phyloP scores from a whole-genome alignment of 2,329 filamentous ascomycete species.

The Neofusicoccum laricinum region DNA sequence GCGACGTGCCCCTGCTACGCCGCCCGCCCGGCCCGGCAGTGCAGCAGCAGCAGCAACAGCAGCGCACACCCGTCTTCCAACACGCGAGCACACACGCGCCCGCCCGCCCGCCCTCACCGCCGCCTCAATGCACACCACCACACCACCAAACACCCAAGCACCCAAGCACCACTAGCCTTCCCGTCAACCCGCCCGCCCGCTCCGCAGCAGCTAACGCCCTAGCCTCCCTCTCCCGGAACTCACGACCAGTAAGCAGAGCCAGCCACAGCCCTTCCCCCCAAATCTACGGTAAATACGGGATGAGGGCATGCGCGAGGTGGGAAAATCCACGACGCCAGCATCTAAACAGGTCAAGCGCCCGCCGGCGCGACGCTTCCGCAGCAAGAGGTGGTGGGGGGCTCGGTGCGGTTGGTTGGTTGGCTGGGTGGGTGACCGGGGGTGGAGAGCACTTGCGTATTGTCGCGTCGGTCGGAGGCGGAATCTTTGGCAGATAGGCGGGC shows the following conservation, averaged over 20 bases:
- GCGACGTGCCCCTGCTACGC: neutral
- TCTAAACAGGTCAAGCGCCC: neutral
- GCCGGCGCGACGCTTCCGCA: constrained; percentile 12
- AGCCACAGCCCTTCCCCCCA: no score
- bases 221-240: neutral
- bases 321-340: neutral
- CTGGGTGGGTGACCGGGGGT: no score
- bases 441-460: no score
- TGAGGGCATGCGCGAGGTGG: no score
- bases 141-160: neutral
- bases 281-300: neutral
- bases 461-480: neutral
- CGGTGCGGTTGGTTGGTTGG: neutral
- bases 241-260: neutral
- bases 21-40: neutral
- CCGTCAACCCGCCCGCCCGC: neutral
- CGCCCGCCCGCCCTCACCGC: neutral
- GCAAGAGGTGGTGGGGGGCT: neutral
- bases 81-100: neutral
- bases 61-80: no score
- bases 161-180: neutral
- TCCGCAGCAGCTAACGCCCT: neutral
- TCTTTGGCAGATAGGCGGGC: constrained; percentile 6
- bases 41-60: no score
- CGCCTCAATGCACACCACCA: neutral